Percentiles rank a stretch among this genome's conserved stretches.
Conservation (phyloP, 2,329 filamentous ascomycete genomes). For the Elsinoe perseae region DNA sequence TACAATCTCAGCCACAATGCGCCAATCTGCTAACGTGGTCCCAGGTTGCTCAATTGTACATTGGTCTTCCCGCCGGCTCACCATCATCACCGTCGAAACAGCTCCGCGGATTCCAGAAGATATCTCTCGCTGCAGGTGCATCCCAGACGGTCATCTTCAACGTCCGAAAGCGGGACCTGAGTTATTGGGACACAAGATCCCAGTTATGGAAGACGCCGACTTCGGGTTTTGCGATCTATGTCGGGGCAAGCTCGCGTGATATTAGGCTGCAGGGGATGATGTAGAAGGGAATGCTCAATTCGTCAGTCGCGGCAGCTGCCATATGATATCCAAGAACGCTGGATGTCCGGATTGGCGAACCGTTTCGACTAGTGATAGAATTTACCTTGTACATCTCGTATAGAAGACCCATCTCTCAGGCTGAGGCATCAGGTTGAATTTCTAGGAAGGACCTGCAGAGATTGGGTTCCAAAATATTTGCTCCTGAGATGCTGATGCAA, state of each 20-base stretch:
- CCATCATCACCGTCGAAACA: conserved; percentile 26
- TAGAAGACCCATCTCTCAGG: too few relatives aligned
- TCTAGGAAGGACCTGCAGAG: too few relatives aligned
- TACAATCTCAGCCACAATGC: too few relatives aligned
- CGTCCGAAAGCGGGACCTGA: conserved; percentile 18
- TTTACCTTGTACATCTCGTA: too few relatives aligned
- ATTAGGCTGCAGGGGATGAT: conserved; percentile 22
- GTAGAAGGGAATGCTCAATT: too few relatives aligned
- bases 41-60: conserved; percentile 52
- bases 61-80: conserved; percentile 49
- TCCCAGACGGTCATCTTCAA: conserved; percentile 16
- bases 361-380: too few relatives aligned
- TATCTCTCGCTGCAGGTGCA: conserved; percentile 22
- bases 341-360: too few relatives aligned
- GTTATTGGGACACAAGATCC: conserved; percentile 14
- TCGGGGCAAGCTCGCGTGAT: conserved; percentile 33
- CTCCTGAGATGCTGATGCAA: too few relatives aligned
- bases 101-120: conserved; percentile 25
- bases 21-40: conserved; percentile 45
- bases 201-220: conserved; percentile 23
- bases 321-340: too few relatives aligned
- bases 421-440: too few relatives aligned
- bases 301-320: too few relatives aligned
- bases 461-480: too few relatives aligned
- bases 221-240: conserved; percentile 26